These are phyloP conservation scores for Clonostachys solani DNA, from an alignment of 2,329 filamentous ascomycete genomes.

Conservation along the genomic window DNA sequence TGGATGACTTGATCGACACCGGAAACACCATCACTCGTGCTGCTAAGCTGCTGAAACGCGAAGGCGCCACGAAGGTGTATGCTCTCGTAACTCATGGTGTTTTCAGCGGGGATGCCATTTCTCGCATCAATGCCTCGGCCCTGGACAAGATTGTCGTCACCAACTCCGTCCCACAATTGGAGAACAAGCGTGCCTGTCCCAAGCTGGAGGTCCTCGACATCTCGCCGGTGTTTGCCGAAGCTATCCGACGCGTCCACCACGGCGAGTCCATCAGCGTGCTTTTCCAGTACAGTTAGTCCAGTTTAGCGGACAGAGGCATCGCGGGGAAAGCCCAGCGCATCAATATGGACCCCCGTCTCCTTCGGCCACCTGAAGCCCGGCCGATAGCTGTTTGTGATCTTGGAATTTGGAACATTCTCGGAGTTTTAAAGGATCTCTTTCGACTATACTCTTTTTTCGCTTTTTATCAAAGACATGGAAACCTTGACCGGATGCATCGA, in stretches of 20 bases:
- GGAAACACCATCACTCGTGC: constrained; percentile 96
- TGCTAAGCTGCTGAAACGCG: constrained; percentile 93
- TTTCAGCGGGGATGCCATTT: constrained; percentile 90
- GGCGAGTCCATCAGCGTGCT: constrained; percentile 96
- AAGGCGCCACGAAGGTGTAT: constrained; percentile 87
- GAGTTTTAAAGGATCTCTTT: no score
- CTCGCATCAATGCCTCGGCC: constrained; percentile 87
- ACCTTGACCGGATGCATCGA: no score
- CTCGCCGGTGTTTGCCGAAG: constrained; percentile 88
- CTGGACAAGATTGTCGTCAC: constrained; percentile 94
- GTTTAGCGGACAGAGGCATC: no score
- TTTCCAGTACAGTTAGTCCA: constrained; percentile 45
- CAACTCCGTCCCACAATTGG: constrained; percentile 87
- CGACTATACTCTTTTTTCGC: no score
- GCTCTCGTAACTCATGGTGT: constrained; percentile 94
- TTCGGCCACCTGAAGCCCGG: no score
- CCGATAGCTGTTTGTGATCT: no score
- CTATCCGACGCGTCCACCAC: constrained; percentile 93
- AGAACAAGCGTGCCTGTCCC: constrained; percentile 72
- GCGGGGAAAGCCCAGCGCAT: no score
- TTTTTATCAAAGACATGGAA: no score
- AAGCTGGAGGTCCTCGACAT: constrained; percentile 92
- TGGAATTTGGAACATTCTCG: no score
- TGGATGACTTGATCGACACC: constrained; percentile 94
- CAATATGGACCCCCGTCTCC: no score